These are phyloP conservation scores for Penicillium sp. DNA, from an alignment of 2,329 filamentous ascomycete species.

Conservation along the genomic window DNA sequence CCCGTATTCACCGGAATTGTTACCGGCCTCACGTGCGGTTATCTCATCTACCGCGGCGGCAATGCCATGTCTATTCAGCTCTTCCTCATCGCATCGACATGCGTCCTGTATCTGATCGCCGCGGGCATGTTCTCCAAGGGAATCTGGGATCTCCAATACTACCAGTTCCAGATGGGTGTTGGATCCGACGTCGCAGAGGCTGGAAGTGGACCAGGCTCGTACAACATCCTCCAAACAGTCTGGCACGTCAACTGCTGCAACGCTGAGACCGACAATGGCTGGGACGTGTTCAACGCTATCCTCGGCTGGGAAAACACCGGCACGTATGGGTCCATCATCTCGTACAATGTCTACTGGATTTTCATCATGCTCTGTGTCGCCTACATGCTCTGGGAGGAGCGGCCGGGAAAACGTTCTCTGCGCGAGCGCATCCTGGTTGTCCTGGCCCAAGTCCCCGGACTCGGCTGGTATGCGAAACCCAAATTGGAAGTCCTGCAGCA, in stretches of 20 bases:
- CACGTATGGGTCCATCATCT: constrained; percentile 83
- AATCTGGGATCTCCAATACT: constrained; percentile 73
- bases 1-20: constrained; percentile 74
- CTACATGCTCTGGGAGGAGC: constrained; percentile 9
- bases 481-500: constrained; percentile 3
- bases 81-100: constrained; percentile 79
- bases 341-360: constrained; percentile 89
- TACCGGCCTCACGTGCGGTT: constrained; percentile 56
- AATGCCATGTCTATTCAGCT: constrained; percentile 68
- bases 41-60: constrained; percentile 53
- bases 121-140: constrained; percentile 79
- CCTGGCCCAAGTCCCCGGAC: neutral
- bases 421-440: neutral
- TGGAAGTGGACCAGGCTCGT: constrained; percentile 73
- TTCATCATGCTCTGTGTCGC: constrained; percentile 57
- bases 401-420: neutral
- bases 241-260: constrained; percentile 90
- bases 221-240: constrained; percentile 76
- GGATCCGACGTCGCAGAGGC: constrained; percentile 64
- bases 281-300: constrained; percentile 86
- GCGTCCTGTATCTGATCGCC: constrained; percentile 80
- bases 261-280: constrained; percentile 73
- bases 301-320: constrained; percentile 89
- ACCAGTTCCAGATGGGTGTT: constrained; percentile 66
- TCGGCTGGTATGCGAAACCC: neutral